Conservation (phyloP, 2,329 filamentous ascomycete genomes). For the Chaetomiaceae sp. region DNA sequence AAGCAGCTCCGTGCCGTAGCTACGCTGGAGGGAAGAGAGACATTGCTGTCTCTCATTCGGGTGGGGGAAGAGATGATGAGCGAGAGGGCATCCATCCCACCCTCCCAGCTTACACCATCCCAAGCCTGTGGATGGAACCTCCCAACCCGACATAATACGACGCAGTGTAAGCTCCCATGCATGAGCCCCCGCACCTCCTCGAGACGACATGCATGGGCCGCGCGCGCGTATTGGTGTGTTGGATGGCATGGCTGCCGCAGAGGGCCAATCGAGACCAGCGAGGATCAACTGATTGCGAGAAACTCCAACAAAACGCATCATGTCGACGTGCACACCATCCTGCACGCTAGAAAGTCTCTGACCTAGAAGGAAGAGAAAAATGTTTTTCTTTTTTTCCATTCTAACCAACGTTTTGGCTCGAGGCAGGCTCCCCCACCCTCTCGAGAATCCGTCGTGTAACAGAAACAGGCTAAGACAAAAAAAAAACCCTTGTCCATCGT, state of each 20-base stretch:
- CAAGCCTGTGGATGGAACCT: too few relatives aligned
- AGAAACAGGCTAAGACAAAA: constrained; percentile 6
- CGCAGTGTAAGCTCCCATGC: not conserved
- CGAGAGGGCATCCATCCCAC: too few relatives aligned
- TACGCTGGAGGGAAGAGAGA: not conserved
- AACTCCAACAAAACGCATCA: not conserved
- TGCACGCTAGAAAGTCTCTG: not conserved
- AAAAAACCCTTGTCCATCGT: not conserved
- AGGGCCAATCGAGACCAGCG: not conserved
- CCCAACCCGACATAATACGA: too few relatives aligned
- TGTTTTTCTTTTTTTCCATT: not conserved
- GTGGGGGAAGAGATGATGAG: not conserved
- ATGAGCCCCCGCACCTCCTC: constrained; percentile 2
- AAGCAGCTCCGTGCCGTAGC: not conserved
- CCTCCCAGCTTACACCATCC: too few relatives aligned
- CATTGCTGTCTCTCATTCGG: not conserved
- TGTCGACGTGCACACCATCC: not conserved
- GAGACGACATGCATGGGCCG: not conserved
- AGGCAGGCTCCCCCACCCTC: not conserved
- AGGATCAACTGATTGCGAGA: constrained; percentile 7
- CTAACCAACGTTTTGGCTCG: not conserved
- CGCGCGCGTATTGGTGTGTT: constrained; percentile 6
- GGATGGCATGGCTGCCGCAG: not conserved
- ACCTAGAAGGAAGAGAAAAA: not conserved
- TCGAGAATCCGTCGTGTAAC: constrained; percentile 6